Evolutionary conservation across 352 stramenopile genomes (phyloP), one percentile per base, ranked within the genome.

Genomic region (Halophytophthora polymorphica): DNA sequence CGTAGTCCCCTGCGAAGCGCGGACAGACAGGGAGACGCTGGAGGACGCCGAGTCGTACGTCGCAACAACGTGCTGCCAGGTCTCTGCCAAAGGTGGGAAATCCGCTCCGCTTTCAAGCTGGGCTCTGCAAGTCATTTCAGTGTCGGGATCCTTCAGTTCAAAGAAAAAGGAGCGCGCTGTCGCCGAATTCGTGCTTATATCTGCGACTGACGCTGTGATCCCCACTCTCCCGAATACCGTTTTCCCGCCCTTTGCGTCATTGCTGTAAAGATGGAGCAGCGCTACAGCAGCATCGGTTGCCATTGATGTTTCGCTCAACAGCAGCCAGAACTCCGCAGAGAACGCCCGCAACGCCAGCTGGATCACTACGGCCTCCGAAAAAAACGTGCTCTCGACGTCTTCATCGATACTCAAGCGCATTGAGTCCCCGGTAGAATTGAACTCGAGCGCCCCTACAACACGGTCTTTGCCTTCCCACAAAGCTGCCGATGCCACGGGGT

Each of bases 261-360:
- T 50, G 8, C 58, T 53, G 28, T 59, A 55, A 13, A 63, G 15
- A 22, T 3, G 48, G 12, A 59, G 41, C 19, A 37, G 10, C 2
- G 39, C 17, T 18, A 40, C 45, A 13, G 53, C 40, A 6, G 42
- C 5, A 50, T 29, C 18, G 2, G 41, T 33, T 36, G 36, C 23
- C 10, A 56, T 17, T 37, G 56, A 56, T 15, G 38, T 22, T n/a
- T 52, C 21, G 0, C 29, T 50, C 6, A 86, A 51, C 4, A 39
- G 44, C 0, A 84, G 19, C 78, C 78, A 92, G 12, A 85, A 76
- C 48, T 92, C 81, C 10, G 90, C 25, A 4, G 78, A 71, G 40
- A 92, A 89, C 1, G 77, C 62, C 0, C 66, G 65, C 65, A 87
- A 77, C 1, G 65, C 57, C 2, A 67, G 64, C 21, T 84, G 71